Evolutionary conservation across 169 alveolate species (phyloP), one percentile per base, ranked within the genome.

Genomic region (Cryptosporidium bovis): DNA sequence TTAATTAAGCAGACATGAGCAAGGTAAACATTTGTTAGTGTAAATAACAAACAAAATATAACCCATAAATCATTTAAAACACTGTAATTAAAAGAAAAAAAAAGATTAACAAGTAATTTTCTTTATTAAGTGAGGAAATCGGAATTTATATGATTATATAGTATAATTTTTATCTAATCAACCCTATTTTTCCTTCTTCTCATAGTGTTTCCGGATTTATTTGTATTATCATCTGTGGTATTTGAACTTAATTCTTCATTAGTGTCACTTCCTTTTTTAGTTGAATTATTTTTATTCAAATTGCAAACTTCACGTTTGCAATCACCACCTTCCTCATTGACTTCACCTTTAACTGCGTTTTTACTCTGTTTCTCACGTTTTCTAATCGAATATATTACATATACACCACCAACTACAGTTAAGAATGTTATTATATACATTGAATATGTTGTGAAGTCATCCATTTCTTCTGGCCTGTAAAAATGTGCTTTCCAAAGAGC

Each of bases 401-500:
- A 77, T 18, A 62, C 33, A 5, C 66, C 71, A 18, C 87, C 87
- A 46, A 60, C 71, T 31, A 77, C 55, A 13, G 87, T 77, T 24
- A 77, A 44, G 20, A 77, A 51, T n/a, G 87, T 77, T n/a, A 77
- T 60, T 20, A 77, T 77, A 46, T 60, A 77, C 87, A 77, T 77
- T 18, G 87, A 77, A 48, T 77, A 77, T 2, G 87, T 77, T 15
- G 87, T 77, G 13, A 77, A 77, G 33, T 60, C 65, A 60, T 77
- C 87, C 87, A 77, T 77, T 20, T 77, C 87, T 40, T 77, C 87
- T 60, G 87, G 87, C 18, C 87, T 77, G 27, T 77, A 77, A 16
- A 77, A 77, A 31, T 77, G 64, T 20, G 87, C 56, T 60, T 77
- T 77, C 87, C 87, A 77, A n/a, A 77, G 46, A 10, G 87, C 87